Percentiles rank a stretch among this genome's conserved stretches.
These are phyloP conservation scores for Straminergon stramineum DNA, from an alignment of 225 moss, liverwort and hornwort species.

Conservation along the genomic window DNA sequence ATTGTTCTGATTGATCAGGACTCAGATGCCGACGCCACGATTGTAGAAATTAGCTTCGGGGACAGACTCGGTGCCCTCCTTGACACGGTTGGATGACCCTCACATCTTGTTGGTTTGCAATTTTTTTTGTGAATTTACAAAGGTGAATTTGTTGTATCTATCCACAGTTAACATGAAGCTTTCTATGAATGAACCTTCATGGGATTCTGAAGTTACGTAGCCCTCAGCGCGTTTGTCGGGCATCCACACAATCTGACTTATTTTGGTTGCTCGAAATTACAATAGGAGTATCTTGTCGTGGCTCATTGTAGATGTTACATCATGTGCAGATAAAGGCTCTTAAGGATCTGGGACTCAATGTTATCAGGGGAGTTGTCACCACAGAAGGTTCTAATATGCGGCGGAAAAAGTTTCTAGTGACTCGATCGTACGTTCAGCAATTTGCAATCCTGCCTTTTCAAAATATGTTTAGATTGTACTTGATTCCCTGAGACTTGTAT, in stretches of 20 bases:
- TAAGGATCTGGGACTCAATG: slow-evolving; percentile 76
- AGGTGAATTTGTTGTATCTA: neutral
- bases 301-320: neutral
- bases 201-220: neutral
- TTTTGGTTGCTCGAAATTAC: neutral
- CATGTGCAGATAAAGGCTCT: slow-evolving; percentile 58
- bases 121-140: too few species aligned
- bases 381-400: slow-evolving; percentile 31
- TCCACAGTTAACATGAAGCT: neutral
- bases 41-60: slow-evolving; percentile 79
- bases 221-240: neutral
- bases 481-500: neutral
- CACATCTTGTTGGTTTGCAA: neutral
- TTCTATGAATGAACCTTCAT: neutral
- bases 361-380: slow-evolving; percentile 52
- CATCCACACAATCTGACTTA: neutral
- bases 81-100: slow-evolving; percentile 43
- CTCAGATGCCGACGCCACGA: slow-evolving; percentile 55
- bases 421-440: slow-evolving; percentile 35
- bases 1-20: slow-evolving; percentile 78
- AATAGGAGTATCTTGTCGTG: neutral
- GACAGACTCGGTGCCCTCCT: slow-evolving; percentile 83
- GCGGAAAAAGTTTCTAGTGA: slow-evolving; percentile 65
- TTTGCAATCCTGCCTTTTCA: neutral
- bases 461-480: neutral